phyloP scores from a whole-genome alignment of 116 monocot genomes.

The Iris pallida region DNA sequence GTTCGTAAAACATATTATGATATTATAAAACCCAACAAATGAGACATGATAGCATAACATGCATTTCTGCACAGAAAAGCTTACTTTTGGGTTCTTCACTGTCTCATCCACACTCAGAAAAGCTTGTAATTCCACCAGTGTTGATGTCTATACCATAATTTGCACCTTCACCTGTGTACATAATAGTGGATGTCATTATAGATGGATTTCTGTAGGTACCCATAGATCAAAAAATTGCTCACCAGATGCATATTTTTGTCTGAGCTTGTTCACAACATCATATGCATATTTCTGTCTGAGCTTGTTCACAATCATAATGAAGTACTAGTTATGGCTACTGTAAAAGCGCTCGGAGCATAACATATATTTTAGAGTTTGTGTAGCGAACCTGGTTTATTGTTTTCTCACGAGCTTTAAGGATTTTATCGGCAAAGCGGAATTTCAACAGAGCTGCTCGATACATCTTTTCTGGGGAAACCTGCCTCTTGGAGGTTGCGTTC shows the following conservation, averaged over 20 bases:
- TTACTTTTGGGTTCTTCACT: conserved; percentile 98
- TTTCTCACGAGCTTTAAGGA: conserved; percentile 91
- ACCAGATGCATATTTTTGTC: conserved; percentile 93
- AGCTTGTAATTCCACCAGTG: conserved; percentile 90
- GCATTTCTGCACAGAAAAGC: too few relatives aligned
- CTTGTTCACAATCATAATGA: too few relatives aligned
- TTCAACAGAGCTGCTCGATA: conserved; percentile 72
- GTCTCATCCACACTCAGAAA: conserved; percentile 96
- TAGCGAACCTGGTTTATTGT: conserved; percentile 71
- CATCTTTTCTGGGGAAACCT: conserved; percentile 78
- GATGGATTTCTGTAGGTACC: neutral
- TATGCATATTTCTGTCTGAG: too few relatives aligned
- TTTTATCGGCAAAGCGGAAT: conserved; percentile 91
- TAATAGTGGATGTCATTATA: too few relatives aligned
- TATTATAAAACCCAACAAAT: too few relatives aligned
- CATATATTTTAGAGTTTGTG: neutral
- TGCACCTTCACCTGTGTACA: conserved; percentile 75
- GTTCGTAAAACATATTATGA: too few relatives aligned
- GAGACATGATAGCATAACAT: too few relatives aligned
- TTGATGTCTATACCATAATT: conserved; percentile 90
- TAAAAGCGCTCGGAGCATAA: neutral
- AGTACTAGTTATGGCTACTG: neutral
- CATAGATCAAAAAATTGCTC: neutral
- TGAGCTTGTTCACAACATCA: conserved; percentile 90
- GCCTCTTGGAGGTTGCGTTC: conserved; percentile 72